Percentiles rank a stretch among this genome's conserved stretches.
These are phyloP conservation scores for Hypoxylon sp. DNA, from an alignment of 2,329 filamentous ascomycete genomes.

Conservation along the genomic window DNA sequence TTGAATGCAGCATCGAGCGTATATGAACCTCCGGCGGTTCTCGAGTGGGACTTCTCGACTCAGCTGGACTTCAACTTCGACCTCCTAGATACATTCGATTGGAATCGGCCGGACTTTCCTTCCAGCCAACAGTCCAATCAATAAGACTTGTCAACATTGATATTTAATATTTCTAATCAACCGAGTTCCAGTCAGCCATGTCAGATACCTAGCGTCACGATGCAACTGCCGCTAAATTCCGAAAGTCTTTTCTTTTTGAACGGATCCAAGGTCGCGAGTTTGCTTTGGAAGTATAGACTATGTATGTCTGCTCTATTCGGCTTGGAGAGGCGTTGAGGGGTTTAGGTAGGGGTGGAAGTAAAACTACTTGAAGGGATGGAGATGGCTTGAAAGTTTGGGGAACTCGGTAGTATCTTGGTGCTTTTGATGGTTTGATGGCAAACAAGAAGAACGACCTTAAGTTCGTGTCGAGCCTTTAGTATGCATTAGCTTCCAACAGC, in stretches of 20 bases:
- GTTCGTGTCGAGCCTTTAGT: too few species aligned
- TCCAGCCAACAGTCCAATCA: conserved; percentile 46
- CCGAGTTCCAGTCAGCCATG: neutral
- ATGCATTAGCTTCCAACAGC: too few species aligned
- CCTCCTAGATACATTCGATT: conserved; percentile 65
- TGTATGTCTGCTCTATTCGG: neutral
- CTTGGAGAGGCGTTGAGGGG: neutral
- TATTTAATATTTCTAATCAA: neutral
- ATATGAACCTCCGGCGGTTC: conserved; percentile 43
- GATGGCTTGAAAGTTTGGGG: neutral
- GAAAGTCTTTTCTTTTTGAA: neutral
- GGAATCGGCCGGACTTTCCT: conserved; percentile 55
- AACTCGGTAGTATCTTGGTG: too few species aligned
- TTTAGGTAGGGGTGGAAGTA: neutral
- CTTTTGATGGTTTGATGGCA: too few species aligned
- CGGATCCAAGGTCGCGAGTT: neutral
- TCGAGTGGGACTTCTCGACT: conserved; percentile 57
- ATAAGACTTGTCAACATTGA: neutral
- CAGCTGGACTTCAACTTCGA: conserved; percentile 62
- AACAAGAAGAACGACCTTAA: too few species aligned
- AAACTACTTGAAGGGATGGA: neutral
- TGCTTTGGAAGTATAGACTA: neutral
- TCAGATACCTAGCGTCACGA: neutral
- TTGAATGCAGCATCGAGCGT: conserved; percentile 58
- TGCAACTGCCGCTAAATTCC: neutral